Conservation (phyloP, 225 moss, liverwort and hornwort species). For the Marchantia polymorpha region DNA sequence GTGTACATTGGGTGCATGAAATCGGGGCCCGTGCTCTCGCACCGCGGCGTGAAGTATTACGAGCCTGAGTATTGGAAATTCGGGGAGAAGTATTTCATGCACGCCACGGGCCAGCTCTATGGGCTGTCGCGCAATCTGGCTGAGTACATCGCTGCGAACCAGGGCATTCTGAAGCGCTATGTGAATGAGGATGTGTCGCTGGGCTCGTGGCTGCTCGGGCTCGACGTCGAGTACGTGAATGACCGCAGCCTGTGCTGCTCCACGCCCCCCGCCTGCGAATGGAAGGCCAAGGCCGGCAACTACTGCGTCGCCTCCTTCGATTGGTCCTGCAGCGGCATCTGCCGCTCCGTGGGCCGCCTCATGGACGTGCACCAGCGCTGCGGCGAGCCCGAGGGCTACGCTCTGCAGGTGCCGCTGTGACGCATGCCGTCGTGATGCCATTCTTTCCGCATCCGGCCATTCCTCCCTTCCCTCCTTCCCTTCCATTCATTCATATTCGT, state of each 20-base stretch:
- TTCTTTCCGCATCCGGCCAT: too few relatives aligned
- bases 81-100: constrained; percentile 35
- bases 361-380: constrained; percentile 33
- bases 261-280: constrained; percentile 30
- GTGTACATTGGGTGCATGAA: constrained; percentile 43
- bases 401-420: not conserved
- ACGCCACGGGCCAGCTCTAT: constrained; percentile 35
- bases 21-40: constrained; percentile 35
- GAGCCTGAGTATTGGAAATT: constrained; percentile 40
- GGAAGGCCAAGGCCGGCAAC: constrained; percentile 29
- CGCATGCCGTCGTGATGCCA: not conserved
- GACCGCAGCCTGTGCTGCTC: constrained; percentile 31
- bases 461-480: too few relatives aligned
- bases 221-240: constrained; percentile 33
- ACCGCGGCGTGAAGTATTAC: constrained; percentile 35
- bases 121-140: constrained; percentile 30
- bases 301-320: constrained; percentile 38
- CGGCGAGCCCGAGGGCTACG: constrained; percentile 11
- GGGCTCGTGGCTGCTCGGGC: constrained; percentile 33
- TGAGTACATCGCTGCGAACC: constrained; percentile 24
- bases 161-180: constrained; percentile 27
- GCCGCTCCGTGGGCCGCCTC: constrained; percentile 29
- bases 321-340: constrained; percentile 40
- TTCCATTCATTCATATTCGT: too few relatives aligned
- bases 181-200: constrained; percentile 37